Evolutionary conservation across 108 stramenopile species (phyloP), one percentile per base, ranked within the genome.

Genomic region (Skeletonema potamos): DNA sequence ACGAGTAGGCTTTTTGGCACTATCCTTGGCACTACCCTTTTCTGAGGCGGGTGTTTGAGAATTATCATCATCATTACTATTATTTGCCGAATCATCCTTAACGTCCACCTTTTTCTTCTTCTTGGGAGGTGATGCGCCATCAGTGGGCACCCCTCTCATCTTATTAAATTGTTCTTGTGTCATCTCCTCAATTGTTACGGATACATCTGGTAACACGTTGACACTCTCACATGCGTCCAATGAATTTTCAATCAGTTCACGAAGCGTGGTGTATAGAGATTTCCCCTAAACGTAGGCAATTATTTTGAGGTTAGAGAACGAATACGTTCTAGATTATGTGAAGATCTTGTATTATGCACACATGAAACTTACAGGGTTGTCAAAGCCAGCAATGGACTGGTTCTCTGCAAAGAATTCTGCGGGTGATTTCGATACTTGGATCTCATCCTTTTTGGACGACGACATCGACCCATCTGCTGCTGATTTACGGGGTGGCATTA

Each of bases 401-500:
- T 98, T 93, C 66, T 97, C 96, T 10, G 96, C 95, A 79, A 98
- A 98, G 83, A 98, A 98, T 65, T 97, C 95, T 1, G 97, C 97
- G 0, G 97, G 94, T 22, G 86, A 86, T 73, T 97, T 96, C 18
- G 86, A 84, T 27, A 86, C 72, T 62, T 93, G 92, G n/a, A 88
- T 73, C 79, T 93, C 92, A 57, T 58, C 76, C 66, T 73, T 77
- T 22, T 59, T 68, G 15, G 48, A 41, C 4, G 39, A 51, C 8
- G 48, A 51, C 39, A 10, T 10, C 2, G 39, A 41, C 7, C 22
- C 48, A 51, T 9, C n/a, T 18, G 22, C 48, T 22, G 18, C 9
- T 51, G 48, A 20, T 51, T 51, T 51, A 51, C 48, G 48, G 22
- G 48, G 48, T 22, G 48, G 48, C 48, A 51, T 51, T 51, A 20